phyloP scores from a whole-genome alignment of 805 yeast genomes.

The Wickerhamomyces chambardii region DNA sequence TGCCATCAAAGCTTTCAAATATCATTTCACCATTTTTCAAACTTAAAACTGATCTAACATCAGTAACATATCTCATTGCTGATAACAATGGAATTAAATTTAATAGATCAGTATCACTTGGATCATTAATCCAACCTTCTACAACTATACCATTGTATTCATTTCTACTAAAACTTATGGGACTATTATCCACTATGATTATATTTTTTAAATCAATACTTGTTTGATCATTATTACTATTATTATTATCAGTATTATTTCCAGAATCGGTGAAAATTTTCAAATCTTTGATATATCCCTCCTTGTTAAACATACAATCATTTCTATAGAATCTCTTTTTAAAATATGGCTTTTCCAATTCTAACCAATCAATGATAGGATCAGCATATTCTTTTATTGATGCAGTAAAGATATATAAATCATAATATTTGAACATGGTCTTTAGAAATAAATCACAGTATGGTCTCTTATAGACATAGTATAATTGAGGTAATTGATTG shows the following conservation, averaged over 20 bases:
- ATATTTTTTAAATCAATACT: slow-evolving; percentile 44
- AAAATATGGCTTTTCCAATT: slow-evolving; percentile 48
- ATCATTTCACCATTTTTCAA: slow-evolving; percentile 64
- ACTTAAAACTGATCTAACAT: slow-evolving; percentile 72
- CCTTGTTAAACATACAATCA: slow-evolving; percentile 73
- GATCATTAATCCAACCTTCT: slow-evolving; percentile 98
- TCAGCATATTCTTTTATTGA: slow-evolving; percentile 94
- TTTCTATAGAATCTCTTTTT: slow-evolving; percentile 62
- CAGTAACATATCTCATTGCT: slow-evolving; percentile 72
- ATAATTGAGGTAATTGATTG: slow-evolving; percentile 61
- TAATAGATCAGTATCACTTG: slow-evolving; percentile 78
- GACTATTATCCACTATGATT: slow-evolving; percentile 86
- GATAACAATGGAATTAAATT: slow-evolving; percentile 73
- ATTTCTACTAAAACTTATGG: slow-evolving; percentile 77
- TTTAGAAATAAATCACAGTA: slow-evolving; percentile 78
- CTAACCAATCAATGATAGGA: slow-evolving; percentile 91
- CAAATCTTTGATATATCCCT: slow-evolving; percentile 80
- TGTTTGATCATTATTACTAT: slow-evolving; percentile 12
- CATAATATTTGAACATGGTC: slow-evolving; percentile 79
- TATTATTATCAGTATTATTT: slow-evolving; percentile 3
- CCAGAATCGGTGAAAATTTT: slow-evolving; percentile 30
- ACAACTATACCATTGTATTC: slow-evolving; percentile 86
- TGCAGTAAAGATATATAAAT: slow-evolving; percentile 88
- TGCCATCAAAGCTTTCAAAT: slow-evolving; percentile 38
- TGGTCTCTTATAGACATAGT: slow-evolving; percentile 89